phyloP scores from a whole-genome alignment of 805 yeast species.

The Jamesozyma lodderae region DNA sequence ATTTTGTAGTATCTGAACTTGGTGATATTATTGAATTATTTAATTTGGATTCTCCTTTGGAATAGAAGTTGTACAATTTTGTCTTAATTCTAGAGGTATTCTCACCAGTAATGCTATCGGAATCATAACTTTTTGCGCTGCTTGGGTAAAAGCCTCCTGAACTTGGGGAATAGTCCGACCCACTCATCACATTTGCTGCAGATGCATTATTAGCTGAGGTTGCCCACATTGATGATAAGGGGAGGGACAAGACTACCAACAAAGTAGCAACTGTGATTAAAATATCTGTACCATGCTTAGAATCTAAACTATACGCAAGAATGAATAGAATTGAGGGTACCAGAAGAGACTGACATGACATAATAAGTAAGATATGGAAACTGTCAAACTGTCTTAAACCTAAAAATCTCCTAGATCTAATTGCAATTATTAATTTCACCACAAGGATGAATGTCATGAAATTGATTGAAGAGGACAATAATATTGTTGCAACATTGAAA shows the following conservation, averaged over 20 bases:
- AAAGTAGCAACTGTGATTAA: slow-evolving; percentile 48
- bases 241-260: slow-evolving; percentile 63
- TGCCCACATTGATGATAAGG: slow-evolving; percentile 87
- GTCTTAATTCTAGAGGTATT: slow-evolving; percentile 6
- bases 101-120: slow-evolving; percentile 11
- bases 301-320: slow-evolving; percentile 37
- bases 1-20: slow-evolving; percentile 9
- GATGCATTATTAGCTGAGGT: slow-evolving; percentile 47
- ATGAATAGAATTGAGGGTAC: slow-evolving; percentile 67
- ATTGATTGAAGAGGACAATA: slow-evolving; percentile 62
- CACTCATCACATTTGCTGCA: slow-evolving; percentile 33
- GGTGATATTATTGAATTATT: slow-evolving; percentile 3
- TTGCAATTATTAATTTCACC: slow-evolving; percentile 58
- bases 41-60: slow-evolving; percentile 5
- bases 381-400: slow-evolving; percentile 81
- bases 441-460: slow-evolving; percentile 52
- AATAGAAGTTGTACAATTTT: slow-evolving; percentile 10
- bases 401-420: slow-evolving; percentile 59
- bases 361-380: slow-evolving; percentile 69
- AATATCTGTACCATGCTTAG: slow-evolving; percentile 30
- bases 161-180: slow-evolving; percentile 15
- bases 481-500: slow-evolving; percentile 45
- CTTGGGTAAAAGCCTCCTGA: slow-evolving; percentile 16
- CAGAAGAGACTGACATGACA: slow-evolving; percentile 74
- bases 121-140: slow-evolving; percentile 8